Base-by-base conservation (phyloP, 2,329 filamentous ascomycete genomes). In the Xylaria digitata region DNA sequence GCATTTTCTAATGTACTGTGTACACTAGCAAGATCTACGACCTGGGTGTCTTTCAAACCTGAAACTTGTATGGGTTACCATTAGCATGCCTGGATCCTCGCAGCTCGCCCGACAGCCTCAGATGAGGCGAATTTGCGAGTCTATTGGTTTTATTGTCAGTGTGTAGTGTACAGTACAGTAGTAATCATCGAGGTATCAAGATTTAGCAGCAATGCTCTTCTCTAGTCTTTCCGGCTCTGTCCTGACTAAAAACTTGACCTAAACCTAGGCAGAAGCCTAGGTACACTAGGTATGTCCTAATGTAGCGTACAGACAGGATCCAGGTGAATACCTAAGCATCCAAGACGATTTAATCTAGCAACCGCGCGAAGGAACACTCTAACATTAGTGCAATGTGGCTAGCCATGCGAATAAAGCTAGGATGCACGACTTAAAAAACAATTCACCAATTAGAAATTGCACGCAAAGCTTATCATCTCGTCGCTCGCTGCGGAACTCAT, bases 281-380 rank as follows among this genome's bases (percentile, higher is more conserved):
- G n/a, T n/a, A n/a, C n/a, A n/a, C n/a, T n/a, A n/a, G n/a, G n/a
- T n/a, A n/a, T 23, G 19, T 11, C 19, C 34, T 23, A 8, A n/a
- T n/a, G 48, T 21, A 53, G 45, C 34, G 30, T 49, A 55, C 30
- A 19, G 26, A 56, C 32, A 40, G 37, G 9, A 46, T 49, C 37
- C n/a, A 58, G 42, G 30, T 55, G 49, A 19, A 40, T 37, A 57
- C 30, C n/a, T n/a, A n/a, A n/a, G n/a, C 40, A 30, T 30, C 30
- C 32, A 49, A 30, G 42, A n/a, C 40, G 19, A 59, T 60, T 48
- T 55, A 56, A 49, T 43, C 62, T 48, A 34, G 21, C 34, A 52
- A 52, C 45, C 21, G 40, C 58, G 48, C 59, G 59, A 63, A 63
- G 59, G 64, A 66, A 45, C 59, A 42, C 23, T 48, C 49, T 59